A percentile compares a stretch with the other conserved stretches of the same genome.
phyloP scores from a whole-genome alignment of 2,329 filamentous ascomycete genomes.

The Diaporthe humulicola region DNA sequence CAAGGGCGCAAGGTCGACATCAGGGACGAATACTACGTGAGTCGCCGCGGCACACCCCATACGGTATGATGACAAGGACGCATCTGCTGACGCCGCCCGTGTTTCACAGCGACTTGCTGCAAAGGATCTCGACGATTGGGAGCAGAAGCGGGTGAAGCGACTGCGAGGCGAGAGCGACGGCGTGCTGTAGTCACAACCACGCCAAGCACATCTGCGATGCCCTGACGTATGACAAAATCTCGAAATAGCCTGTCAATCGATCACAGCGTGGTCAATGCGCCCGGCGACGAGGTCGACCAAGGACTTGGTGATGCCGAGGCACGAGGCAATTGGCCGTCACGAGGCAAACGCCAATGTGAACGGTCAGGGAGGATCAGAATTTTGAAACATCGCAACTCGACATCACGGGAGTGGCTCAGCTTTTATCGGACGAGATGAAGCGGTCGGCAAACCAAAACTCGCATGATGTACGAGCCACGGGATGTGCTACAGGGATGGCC shows the following conservation, averaged over 20 bases:
- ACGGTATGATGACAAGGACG: background rate
- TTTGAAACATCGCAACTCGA: conserved; percentile 18
- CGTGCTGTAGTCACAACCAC: conserved; percentile 64
- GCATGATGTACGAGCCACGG: background rate
- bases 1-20: conserved; percentile 79
- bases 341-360: conserved; percentile 14
- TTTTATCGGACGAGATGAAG: conserved; percentile 2
- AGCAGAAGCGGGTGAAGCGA: conserved; percentile 93
- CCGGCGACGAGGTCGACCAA: background rate
- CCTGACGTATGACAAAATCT: background rate
- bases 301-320: conserved; percentile 1
- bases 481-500: conserved; percentile 19
- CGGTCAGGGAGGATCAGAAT: conserved; percentile 1
- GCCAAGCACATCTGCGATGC: background rate
- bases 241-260: conserved; percentile 14
- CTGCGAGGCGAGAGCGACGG: conserved; percentile 93
- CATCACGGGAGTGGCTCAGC: background rate
- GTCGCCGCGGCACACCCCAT: conserved; percentile 47
- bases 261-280: background rate
- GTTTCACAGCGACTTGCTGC: conserved; percentile 77
- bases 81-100: conserved; percentile 28
- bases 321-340: background rate
- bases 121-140: conserved; percentile 95
- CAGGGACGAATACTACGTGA: conserved; percentile 88
- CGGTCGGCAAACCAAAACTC: conserved; percentile 11